Percentiles rank a stretch among this genome's conserved stretches.
Conservation (phyloP, 2,329 filamentous ascomycete genomes). For the Tolypocladium ovalisporum region DNA sequence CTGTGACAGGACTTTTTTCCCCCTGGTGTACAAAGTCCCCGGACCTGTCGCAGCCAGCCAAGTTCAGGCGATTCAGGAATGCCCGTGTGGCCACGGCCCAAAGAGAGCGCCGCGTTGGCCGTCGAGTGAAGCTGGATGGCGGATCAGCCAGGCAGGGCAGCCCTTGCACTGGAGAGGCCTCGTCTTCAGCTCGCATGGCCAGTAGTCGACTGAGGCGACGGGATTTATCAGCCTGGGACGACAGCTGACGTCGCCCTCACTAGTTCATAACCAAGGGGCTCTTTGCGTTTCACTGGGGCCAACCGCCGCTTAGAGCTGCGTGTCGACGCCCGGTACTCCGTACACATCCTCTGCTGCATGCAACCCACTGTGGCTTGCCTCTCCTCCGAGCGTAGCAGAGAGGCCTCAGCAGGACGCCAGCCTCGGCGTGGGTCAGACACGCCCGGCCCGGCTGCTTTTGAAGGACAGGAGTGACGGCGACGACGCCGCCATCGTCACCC, state of each 20-base stretch:
- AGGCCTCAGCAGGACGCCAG: neutral
- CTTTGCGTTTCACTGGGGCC: neutral
- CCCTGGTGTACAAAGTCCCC: neutral
- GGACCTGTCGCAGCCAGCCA: neutral
- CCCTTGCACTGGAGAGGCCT: neutral
- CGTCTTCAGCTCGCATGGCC: neutral
- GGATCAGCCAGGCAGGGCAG: neutral
- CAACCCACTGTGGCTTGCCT: neutral
- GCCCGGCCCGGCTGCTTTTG: neutral
- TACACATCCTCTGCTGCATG: neutral
- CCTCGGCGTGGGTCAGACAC: neutral
- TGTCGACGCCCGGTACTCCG: neutral
- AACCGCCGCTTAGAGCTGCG: neutral
- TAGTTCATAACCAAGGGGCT: neutral
- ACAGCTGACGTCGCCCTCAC: neutral
- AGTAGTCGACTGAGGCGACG: neutral
- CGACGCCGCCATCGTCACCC: neutral
- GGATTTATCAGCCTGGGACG: neutral
- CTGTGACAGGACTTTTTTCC: no score
- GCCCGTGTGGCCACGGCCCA: neutral
- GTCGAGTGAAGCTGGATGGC: neutral
- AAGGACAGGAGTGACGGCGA: neutral
- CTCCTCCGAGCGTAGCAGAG: neutral
- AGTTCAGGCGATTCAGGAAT: neutral
- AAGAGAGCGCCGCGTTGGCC: neutral